Conservation (phyloP, 345 rosid genomes). For the Cardamine resedifolia region DNA sequence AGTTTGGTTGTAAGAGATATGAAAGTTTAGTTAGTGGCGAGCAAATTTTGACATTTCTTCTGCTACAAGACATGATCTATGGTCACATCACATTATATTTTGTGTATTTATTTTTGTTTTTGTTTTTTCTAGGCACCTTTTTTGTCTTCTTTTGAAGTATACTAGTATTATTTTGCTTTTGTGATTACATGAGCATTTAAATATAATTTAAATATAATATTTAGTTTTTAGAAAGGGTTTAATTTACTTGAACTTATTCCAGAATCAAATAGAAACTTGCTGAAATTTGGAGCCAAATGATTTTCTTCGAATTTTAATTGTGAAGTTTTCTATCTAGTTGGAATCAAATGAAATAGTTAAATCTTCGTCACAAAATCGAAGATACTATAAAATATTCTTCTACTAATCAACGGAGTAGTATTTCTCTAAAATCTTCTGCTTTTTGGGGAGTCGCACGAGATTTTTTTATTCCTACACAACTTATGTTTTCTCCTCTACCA, state of each 20-base stretch:
- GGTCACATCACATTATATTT: not conserved
- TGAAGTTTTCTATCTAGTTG: not conserved
- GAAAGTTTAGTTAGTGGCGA: conserved; percentile 5
- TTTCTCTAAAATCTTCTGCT: no score
- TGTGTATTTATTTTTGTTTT: not conserved
- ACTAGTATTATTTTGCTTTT: not conserved
- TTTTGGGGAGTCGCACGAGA: not conserved
- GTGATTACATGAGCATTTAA: not conserved
- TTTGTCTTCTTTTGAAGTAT: not conserved
- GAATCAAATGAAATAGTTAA: conserved; percentile 4
- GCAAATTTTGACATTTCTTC: conserved; percentile 15
- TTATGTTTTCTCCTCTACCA: not conserved
- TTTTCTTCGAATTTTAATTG: not conserved
- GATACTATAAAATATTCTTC: conserved; percentile 9
- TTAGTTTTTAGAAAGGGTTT: not conserved
- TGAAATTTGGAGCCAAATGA: not conserved
- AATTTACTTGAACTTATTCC: not conserved
- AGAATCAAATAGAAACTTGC: not conserved
- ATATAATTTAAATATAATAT: no score
- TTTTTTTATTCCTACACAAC: not conserved
- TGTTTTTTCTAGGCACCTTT: not conserved
- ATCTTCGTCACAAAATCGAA: conserved; percentile 17
- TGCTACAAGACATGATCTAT: not conserved
- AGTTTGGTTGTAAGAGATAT: conserved; percentile 2
- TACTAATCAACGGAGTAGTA: not conserved